These are phyloP conservation scores for Jimgerdemannia lactiflua DNA, from an alignment of 192 early-diverging fungal species.

Conservation along the genomic window DNA sequence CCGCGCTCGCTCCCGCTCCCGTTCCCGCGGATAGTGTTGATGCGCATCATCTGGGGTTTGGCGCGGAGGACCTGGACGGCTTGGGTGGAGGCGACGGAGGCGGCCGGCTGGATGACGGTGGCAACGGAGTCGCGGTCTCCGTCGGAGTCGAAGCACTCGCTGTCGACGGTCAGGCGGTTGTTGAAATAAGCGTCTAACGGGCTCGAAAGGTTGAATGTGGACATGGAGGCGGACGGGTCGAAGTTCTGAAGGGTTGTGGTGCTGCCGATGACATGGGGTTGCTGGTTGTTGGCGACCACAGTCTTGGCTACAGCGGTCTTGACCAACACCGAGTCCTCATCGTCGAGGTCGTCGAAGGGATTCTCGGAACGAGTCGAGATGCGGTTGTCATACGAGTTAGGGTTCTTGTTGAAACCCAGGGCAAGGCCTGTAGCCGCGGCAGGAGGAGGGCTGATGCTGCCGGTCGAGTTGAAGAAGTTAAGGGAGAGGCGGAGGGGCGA, in stretches of 20 bases:
- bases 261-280: background rate
- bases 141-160: conserved; percentile 6
- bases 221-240: no score
- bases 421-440: conserved; percentile 1
- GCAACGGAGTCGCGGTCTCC: conserved; percentile 6
- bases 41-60: conserved; percentile 28
- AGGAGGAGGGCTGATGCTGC: conserved; percentile 1
- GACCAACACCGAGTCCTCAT: conserved; percentile 10
- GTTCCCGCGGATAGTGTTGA: conserved; percentile 24
- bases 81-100: conserved; percentile 1
- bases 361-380: conserved; percentile 10
- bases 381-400: background rate
- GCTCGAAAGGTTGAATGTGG: no score
- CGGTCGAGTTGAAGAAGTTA: background rate
- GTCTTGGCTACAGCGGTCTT: conserved; percentile 6
- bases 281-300: background rate
- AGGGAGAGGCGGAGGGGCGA: conserved; percentile 2
- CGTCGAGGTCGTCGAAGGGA: conserved; percentile 21
- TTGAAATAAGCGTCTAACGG: no score
- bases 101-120: conserved; percentile 6
- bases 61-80: conserved; percentile 32
- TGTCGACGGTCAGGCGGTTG: no score
- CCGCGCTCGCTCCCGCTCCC: conserved; percentile 12
- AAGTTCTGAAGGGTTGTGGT: no score
- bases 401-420: background rate